These are phyloP conservation scores for Pichia nakasei DNA, from an alignment of 805 yeast species.

Conservation along the genomic window DNA sequence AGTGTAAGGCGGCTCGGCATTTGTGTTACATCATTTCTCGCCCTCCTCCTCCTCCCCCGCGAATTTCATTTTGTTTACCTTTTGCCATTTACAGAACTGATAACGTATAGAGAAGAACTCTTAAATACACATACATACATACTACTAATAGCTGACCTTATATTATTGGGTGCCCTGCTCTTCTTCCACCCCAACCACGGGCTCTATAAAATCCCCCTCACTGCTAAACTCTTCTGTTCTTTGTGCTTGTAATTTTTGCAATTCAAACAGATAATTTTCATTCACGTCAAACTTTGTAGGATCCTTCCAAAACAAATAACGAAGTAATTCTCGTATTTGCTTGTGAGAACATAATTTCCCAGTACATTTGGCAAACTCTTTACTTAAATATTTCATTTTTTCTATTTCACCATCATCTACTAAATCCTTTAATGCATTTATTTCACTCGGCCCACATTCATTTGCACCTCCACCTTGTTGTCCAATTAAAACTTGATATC, in stretches of 20 bases:
- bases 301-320: slow-evolving; percentile 43
- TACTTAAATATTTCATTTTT: slow-evolving; percentile 58
- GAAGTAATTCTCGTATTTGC: slow-evolving; percentile 48
- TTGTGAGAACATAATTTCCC: slow-evolving; percentile 42
- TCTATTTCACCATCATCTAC: slow-evolving; percentile 64
- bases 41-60: too few relatives aligned
- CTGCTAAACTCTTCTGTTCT: slow-evolving; percentile 6
- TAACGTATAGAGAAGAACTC: too few relatives aligned
- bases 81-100: too few relatives aligned
- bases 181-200: too few relatives aligned
- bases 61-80: too few relatives aligned
- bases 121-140: too few relatives aligned
- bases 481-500: slow-evolving; percentile 75
- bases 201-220: neutral
- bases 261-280: slow-evolving; percentile 35
- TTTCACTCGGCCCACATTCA: slow-evolving; percentile 54
- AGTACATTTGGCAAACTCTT: slow-evolving; percentile 48
- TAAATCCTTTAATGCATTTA: slow-evolving; percentile 37
- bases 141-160: too few relatives aligned
- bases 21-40: too few relatives aligned
- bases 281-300: slow-evolving; percentile 52
- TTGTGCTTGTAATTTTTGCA: slow-evolving; percentile 26
- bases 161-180: neutral
- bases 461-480: slow-evolving; percentile 72
- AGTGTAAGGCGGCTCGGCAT: too few relatives aligned